A percentile compares a stretch with the other conserved stretches of the same genome.
Conservation (phyloP, 2,329 filamentous ascomycete species). For the Trichoderma sp. region DNA sequence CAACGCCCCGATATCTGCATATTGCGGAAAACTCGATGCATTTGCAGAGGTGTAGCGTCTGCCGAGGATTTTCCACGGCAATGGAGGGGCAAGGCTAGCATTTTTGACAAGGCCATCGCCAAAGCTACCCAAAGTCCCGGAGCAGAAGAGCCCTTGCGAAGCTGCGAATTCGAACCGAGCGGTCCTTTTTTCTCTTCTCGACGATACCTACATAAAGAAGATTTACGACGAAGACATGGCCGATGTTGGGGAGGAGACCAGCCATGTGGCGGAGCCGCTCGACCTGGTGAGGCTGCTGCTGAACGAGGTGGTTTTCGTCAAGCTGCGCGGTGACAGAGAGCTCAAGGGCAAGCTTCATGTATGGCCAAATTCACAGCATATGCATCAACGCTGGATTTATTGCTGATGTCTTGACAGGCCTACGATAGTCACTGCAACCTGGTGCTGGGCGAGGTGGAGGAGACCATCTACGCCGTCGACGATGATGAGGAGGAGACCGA, state of each 20-base stretch:
- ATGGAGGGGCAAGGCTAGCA: constrained; percentile 20
- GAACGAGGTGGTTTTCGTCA: constrained; percentile 96
- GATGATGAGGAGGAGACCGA: constrained; percentile 82
- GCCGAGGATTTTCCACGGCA: constrained; percentile 34
- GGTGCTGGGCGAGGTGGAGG: constrained; percentile 92
- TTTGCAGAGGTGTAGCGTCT: not conserved
- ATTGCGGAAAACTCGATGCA: constrained; percentile 10
- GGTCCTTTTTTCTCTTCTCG: no score
- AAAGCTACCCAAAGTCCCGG: not conserved
- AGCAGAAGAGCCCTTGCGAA: not conserved
- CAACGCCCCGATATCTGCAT: constrained; percentile 23
- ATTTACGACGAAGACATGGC: constrained; percentile 64
- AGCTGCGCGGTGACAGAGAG: constrained; percentile 93
- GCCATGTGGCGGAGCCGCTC: constrained; percentile 84
- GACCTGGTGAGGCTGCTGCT: constrained; percentile 93
- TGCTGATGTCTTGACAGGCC: constrained; percentile 60
- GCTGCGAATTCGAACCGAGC: not conserved
- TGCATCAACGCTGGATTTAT: not conserved
- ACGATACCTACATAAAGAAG: not conserved
- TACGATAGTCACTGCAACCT: constrained; percentile 99
- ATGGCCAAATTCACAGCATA: constrained; percentile 40
- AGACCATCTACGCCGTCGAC: constrained; percentile 93
- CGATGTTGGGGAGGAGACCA: constrained; percentile 74
- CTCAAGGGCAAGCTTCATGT: constrained; percentile 95
- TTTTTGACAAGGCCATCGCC: constrained; percentile 26